A percentile compares a stretch with the other conserved stretches of the same genome.
Evolutionary conservation across 163 green algal genomes (phyloP).

Genomic region (Scenedesmus sp.): DNA sequence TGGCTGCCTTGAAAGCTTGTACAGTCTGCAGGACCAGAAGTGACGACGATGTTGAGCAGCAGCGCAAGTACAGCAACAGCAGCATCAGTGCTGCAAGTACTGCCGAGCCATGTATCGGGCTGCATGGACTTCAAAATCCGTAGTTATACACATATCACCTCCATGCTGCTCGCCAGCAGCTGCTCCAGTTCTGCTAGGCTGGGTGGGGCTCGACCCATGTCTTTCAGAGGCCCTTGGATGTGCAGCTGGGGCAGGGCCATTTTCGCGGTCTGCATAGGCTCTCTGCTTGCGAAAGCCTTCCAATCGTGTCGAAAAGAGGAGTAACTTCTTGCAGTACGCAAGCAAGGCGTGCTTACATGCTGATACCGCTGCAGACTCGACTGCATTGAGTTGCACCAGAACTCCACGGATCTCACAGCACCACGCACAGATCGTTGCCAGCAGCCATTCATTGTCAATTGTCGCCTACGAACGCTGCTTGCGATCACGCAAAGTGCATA

Average conservation of each 20-base stretch:
- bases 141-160: not conserved
- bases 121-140: not conserved
- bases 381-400: not conserved
- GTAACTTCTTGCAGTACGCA: not conserved
- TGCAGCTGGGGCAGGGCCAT: not conserved
- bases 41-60: not conserved
- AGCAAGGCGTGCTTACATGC: not conserved
- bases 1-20: not conserved
- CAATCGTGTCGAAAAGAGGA: not conserved
- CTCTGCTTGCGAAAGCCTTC: not conserved
- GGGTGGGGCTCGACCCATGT: constrained; percentile 13
- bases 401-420: not conserved
- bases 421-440: not conserved
- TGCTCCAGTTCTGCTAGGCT: constrained; percentile 8
- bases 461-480: no score
- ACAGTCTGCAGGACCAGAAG: not conserved
- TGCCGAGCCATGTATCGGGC: not conserved
- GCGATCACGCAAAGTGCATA: not conserved
- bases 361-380: not conserved
- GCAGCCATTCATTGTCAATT: not conserved
- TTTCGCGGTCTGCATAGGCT: not conserved
- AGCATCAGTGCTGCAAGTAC: not conserved
- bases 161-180: constrained; percentile 1
- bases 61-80: not conserved
- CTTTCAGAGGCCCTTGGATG: not conserved